Base-by-base conservation (phyloP, 495 filamentous ascomycete species). In the Penicillium manginii region DNA sequence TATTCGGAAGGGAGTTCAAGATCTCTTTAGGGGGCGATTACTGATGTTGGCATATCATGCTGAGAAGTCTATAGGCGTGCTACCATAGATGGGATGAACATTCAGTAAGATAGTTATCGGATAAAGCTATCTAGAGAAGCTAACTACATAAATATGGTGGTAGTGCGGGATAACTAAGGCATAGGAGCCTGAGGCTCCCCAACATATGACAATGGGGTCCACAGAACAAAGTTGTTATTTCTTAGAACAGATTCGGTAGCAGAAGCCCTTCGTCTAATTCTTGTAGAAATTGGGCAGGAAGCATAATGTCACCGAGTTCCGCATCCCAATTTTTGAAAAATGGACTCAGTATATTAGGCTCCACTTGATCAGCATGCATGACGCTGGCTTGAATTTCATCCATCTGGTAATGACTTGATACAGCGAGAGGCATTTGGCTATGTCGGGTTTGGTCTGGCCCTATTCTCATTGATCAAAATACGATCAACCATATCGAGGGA, bases 281-380 rank as follows among this genome's bases (percentile, higher is more conserved):
- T 29, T 54, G 59, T n/a, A 62, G 37, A n/a, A 62, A 46, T 18
- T 62, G 59, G 3, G 54, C 59, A 19, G 54, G 59, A 37, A 62
- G 43, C 59, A 62, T 62, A 37, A 62, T 62, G 53, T 62, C 59
- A 15, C 52, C 49, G 7, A 62, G 22, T 2, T 51, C 59, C 12
- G 39, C 56, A 18, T 62, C 54, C 59, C 59, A 62, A 43, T 58
- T 49, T 31, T 37, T 18, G 22, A 57, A 14, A 15, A 61, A 49
- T 21, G 54, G 59, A 48, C 48, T 52, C 18, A 52, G 26, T 1
- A 15, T 23, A 26, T 52, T 29, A 31, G 19, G 17, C 22, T 23
- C 21, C 18, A 22, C 14, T 6, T 33, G 45, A 7, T 50, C 43
- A 50, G 26, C 18, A 10, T 48, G 45, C 46, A 10, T 11, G 2